phyloP scores from a whole-genome alignment of 208 protist species.

The Trypanosoma cruzi region DNA sequence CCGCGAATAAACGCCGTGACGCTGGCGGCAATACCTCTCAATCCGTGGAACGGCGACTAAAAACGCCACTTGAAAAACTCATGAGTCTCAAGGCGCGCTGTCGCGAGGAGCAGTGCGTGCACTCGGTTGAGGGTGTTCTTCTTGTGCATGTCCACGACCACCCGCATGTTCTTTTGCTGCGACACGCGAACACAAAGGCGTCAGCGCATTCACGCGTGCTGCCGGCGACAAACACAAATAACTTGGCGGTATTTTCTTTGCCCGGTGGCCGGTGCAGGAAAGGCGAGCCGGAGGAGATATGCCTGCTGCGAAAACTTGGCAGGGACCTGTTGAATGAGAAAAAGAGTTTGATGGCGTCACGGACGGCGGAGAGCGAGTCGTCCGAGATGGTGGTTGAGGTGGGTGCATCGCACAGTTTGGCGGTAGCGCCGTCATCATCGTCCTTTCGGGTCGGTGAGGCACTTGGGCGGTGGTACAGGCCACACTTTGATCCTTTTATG shows the following conservation, averaged over 20 bases:
- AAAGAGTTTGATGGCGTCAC: slow-evolving; percentile 21
- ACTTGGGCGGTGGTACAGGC: slow-evolving; percentile 78
- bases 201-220: slow-evolving; percentile 16
- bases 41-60: slow-evolving; percentile 34
- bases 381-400: slow-evolving; percentile 55
- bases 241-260: slow-evolving; percentile 57
- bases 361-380: slow-evolving; percentile 10
- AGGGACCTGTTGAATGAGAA: slow-evolving; percentile 67
- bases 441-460: slow-evolving; percentile 81
- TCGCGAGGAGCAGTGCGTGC: slow-evolving; percentile 79
- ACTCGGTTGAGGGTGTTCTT: slow-evolving; percentile 91
- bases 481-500: slow-evolving; percentile 87
- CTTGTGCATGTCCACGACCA: slow-evolving; percentile 94
- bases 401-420: slow-evolving; percentile 25
- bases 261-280: slow-evolving; percentile 77
- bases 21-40: slow-evolving; percentile 23
- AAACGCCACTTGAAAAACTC: slow-evolving; percentile 81
- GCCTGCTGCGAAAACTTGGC: slow-evolving; percentile 79
- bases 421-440: slow-evolving; percentile 20
- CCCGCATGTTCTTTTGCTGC: slow-evolving; percentile 91
- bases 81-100: slow-evolving; percentile 81
- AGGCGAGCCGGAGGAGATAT: slow-evolving; percentile 69
- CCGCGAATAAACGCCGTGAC: slow-evolving; percentile 14
- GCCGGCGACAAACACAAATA: slow-evolving; percentile 39
- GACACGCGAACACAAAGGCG: slow-evolving; percentile 35